Base-by-base conservation (phyloP, 2,329 filamentous ascomycete genomes). In the Penicillium sp. region DNA sequence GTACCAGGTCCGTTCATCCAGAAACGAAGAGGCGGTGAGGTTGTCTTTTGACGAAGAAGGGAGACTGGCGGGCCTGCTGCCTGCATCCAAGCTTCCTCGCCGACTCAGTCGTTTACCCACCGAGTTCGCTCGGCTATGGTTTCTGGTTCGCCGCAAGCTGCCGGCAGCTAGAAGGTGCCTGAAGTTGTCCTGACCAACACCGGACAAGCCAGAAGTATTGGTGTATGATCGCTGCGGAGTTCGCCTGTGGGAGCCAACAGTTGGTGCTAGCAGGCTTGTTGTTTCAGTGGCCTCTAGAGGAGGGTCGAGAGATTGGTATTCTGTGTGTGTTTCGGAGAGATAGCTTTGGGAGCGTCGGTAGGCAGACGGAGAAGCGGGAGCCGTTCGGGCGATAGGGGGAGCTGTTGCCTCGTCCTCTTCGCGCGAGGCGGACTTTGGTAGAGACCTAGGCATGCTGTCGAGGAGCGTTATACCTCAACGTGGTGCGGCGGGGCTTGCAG, bases 1-100 rank as follows among this genome's bases (percentile, higher is more conserved):
- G 75, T 97, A 97, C 94, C 94, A 97, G 9, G 95, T 89, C 56
- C 94, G 87, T 63, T 97, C 92, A 67, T 97, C 90, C 47, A 87
- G 79, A 63, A 85, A 87, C 9, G 88, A 75, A 4, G 85, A 87
- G 32, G 80, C 77, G 66, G 87, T 89, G 50, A 75, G 50, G 4
- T 58, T 66, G 63, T 69, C 65, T 80, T 82, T 58, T 80, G 77
- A 65, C 82, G 86, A 54, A 2, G 63, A 56, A 7, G 62, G 56
- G 6, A 61, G 3, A 41, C 66, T 67, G 18, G 62, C 61, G 4
- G 51, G 52, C 8, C 50, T 55, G 75, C 78, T 53, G 62, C 68
- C 61, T 89, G 77, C 49, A 7, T 52, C 48, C 84, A 87, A 55
- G 81, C 82, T 55, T 83, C 82, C 22, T 89, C 77, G 66, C 3